Evolutionary conservation across 257 asterid species (phyloP).

Genomic region (Anisodus acutangulus): DNA sequence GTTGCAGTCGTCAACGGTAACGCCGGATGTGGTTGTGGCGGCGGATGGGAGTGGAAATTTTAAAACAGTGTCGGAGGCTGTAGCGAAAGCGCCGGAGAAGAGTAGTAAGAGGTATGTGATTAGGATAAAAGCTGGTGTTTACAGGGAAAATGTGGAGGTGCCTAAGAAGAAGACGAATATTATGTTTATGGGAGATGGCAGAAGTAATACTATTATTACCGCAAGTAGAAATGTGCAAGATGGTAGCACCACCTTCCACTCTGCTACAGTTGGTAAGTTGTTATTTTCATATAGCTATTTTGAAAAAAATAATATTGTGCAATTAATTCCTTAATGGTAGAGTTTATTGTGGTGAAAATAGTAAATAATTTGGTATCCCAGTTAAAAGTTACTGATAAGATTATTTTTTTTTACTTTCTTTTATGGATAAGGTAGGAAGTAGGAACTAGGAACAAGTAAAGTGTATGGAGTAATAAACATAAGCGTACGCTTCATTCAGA

Average conservation of each 20-base stretch:
- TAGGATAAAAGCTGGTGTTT: conserved; percentile 73
- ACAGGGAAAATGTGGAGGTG: conserved; percentile 81
- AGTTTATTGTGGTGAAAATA: too few relatives aligned
- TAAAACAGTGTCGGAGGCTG: conserved; percentile 74
- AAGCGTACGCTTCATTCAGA: not conserved
- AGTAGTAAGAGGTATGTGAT: conserved; percentile 65
- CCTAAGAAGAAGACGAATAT: conserved; percentile 59
- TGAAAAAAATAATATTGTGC: too few relatives aligned
- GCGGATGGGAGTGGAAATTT: conserved; percentile 84
- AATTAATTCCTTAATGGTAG: not conserved
- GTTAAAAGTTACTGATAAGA: not conserved
- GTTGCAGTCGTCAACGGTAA: conserved; percentile 67
- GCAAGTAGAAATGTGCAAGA: conserved; percentile 63
- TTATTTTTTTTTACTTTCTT: not conserved
- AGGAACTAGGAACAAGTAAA: not conserved
- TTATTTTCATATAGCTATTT: not conserved
- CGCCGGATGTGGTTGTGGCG: conserved; percentile 73
- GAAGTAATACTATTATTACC: conserved; percentile 71
- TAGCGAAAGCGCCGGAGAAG: conserved; percentile 77
- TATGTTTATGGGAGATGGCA: conserved; percentile 88
- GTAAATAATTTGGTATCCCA: not conserved
- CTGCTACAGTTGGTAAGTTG: conserved; percentile 84
- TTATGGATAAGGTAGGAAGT: not conserved
- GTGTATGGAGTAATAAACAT: not conserved
- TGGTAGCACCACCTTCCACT: conserved; percentile 80